Base-by-base conservation (phyloP, 257 asterid genomes). In the Scutellaria galericulata region DNA sequence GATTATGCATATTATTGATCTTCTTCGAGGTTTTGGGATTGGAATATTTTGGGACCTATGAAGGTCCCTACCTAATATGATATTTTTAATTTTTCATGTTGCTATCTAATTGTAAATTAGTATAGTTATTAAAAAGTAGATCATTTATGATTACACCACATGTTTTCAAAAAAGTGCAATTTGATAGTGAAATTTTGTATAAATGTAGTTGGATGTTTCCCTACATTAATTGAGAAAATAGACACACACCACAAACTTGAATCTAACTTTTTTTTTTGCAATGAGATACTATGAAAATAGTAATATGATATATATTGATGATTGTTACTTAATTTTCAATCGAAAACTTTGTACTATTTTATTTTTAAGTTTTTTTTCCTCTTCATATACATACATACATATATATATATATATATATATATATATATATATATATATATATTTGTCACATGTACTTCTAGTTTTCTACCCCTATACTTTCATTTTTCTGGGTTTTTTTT, bases 171-270 rank as follows among this genome's bases (percentile, higher is more conserved):
- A 7, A 18, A 20, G 60, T 54, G 15, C 40, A 27, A 56, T 24
- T 55, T 55, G 40, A 55, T 18, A 55, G 61, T 9, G 39, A 55
- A 24, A 24, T 9, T 56, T 20, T 22, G 41, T 55, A 22, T 20
- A 56, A 7, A 10, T 24, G 62, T 20, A 10, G 10, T 1, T 3
- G 41, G 41, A 56, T 2, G 11, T 55, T 20, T 55, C 14, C 7
- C 41, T 8, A 22, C 40, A 56, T 56, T 56, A 56, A 55, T 24
- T 56, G 62, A 56, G 62, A 56, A 56, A 56, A 22, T 56, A 56
- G 62, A 56, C 41, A 10, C 41, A 9, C 12, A 56, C 11, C 62
- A 31, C 37, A 24, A 24, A 56, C 14, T 56, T 56, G 8, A 37
- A 56, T 56, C 62, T 20, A 24, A 20, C 41, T 56, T 24, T 12